These are phyloP conservation scores for Pythium coloratum DNA, from an alignment of 352 stramenopile species.

Conservation along the genomic window DNA sequence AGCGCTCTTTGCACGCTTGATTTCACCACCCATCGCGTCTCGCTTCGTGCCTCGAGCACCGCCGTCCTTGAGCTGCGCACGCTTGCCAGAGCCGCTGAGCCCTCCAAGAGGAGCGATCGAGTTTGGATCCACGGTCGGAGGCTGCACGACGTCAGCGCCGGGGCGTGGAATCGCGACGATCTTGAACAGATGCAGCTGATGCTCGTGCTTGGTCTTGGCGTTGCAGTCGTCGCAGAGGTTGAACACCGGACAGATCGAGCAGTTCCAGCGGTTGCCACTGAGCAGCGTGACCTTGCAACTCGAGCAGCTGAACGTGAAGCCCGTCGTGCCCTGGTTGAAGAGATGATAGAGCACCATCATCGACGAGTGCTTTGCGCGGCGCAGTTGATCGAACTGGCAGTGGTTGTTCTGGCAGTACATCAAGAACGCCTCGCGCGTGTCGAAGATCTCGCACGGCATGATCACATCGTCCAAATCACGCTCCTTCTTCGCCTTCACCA, in stretches of 20 bases:
- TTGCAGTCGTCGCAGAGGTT: constrained; percentile 96
- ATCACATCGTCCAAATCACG: constrained; percentile 91
- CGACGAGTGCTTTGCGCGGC: constrained; percentile 87
- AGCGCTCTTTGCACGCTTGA: constrained; percentile 29
- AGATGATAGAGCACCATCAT: constrained; percentile 91
- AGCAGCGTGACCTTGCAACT: constrained; percentile 94
- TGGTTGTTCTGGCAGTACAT: constrained; percentile 91
- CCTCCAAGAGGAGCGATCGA: constrained; percentile 26
- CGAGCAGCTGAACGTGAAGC: constrained; percentile 97
- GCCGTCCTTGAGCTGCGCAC: constrained; percentile 31
- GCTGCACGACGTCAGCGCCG: constrained; percentile 40
- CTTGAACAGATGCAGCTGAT: constrained; percentile 92
- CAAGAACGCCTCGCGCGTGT: constrained; percentile 89
- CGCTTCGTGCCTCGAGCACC: constrained; percentile 32
- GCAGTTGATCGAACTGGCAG: constrained; percentile 89
- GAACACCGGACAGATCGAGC: constrained; percentile 94
- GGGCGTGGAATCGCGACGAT: constrained; percentile 86
- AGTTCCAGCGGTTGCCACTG: constrained; percentile 95
- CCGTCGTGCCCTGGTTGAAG: constrained; percentile 90
- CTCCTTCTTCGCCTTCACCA: constrained; percentile 32
- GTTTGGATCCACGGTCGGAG: constrained; percentile 23
- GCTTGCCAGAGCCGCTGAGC: constrained; percentile 23
- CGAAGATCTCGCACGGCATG: constrained; percentile 97
- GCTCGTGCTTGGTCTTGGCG: constrained; percentile 90
- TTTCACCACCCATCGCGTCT: constrained; percentile 27